Evolutionary conservation across 169 alveolate genomes (phyloP).

Genomic region (Cryptosporidium viatorum): DNA sequence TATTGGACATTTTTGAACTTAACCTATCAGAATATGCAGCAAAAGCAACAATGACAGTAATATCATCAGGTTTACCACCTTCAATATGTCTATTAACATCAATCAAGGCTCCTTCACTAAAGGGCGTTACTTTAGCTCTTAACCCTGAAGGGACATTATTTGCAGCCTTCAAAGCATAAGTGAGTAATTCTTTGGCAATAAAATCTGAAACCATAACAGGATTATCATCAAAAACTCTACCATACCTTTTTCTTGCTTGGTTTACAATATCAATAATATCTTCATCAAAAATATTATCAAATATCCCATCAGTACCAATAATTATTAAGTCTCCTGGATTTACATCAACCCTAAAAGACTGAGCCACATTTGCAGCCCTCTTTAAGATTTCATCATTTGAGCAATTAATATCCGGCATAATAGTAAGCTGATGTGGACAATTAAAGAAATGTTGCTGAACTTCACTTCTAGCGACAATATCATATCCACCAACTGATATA

Average conservation of each 20-base stretch:
- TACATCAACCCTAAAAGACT: slow-evolving; percentile 78
- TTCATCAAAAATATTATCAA: slow-evolving; percentile 84
- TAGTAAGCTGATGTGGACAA: slow-evolving; percentile 85
- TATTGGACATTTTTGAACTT: slow-evolving; percentile 22
- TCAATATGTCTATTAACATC: slow-evolving; percentile 78
- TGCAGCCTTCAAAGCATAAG: slow-evolving; percentile 62
- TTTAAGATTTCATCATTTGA: slow-evolving; percentile 75
- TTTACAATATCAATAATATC: slow-evolving; percentile 83
- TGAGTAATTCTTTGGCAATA: slow-evolving; percentile 57
- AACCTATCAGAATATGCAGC: slow-evolving; percentile 48
- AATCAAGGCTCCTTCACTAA: slow-evolving; percentile 77
- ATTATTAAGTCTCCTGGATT: slow-evolving; percentile 84
- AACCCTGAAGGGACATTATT: slow-evolving; percentile 43
- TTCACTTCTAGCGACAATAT: slow-evolving; percentile 77
- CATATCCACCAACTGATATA: slow-evolving; percentile 72
- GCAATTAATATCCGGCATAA: slow-evolving; percentile 82
- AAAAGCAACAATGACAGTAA: slow-evolving; percentile 81
- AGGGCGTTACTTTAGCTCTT: slow-evolving; percentile 77
- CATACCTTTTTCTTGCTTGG: slow-evolving; percentile 38
- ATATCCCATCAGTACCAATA: slow-evolving; percentile 86
- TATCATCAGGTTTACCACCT: slow-evolving; percentile 85
- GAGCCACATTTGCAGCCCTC: slow-evolving; percentile 76
- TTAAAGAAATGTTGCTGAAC: slow-evolving; percentile 85
- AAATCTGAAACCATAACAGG: slow-evolving; percentile 54
- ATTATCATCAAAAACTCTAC: slow-evolving; percentile 19